Evolutionary conservation across 371 early-diverging fungal species (phyloP).

Genomic region (Mucor saturninus): DNA sequence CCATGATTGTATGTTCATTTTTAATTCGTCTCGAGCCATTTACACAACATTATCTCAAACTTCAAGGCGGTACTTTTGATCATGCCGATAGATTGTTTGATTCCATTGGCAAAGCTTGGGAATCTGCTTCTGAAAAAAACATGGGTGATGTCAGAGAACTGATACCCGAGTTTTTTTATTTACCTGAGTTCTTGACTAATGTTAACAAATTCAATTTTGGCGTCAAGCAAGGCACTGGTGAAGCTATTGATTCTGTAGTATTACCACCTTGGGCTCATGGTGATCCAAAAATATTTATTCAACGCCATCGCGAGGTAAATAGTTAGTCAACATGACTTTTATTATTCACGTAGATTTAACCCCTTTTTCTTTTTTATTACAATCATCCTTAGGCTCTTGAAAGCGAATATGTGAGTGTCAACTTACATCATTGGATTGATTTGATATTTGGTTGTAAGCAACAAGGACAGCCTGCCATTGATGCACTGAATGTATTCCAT

Average conservation of each 20-base stretch:
- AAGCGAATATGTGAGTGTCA: conserved; percentile 84
- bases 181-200: conserved; percentile 86
- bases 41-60: conserved; percentile 76
- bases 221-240: conserved; percentile 74
- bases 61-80: conserved; percentile 89
- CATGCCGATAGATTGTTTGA: conserved; percentile 80
- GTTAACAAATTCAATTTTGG: conserved; percentile 86
- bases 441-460: conserved; percentile 91
- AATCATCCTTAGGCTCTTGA: conserved; percentile 69
- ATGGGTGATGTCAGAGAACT: conserved; percentile 88
- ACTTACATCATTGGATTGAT: conserved; percentile 91
- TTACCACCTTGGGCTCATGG: conserved; percentile 88
- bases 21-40: conserved; percentile 88
- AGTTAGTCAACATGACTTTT: too few species aligned
- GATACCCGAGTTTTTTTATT: conserved; percentile 89
- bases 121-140: conserved; percentile 73
- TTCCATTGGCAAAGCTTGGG: conserved; percentile 70
- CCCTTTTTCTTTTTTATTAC: too few species aligned
- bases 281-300: conserved; percentile 87
- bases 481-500: conserved; percentile 89
- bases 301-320: conserved; percentile 73
- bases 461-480: conserved; percentile 79
- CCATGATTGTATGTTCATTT: conserved; percentile 85
- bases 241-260: conserved; percentile 74
- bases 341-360: too few species aligned